These are phyloP conservation scores for Nelumbo lutea DNA, from an alignment of 164 flowering plant species.

Conservation along the genomic window DNA sequence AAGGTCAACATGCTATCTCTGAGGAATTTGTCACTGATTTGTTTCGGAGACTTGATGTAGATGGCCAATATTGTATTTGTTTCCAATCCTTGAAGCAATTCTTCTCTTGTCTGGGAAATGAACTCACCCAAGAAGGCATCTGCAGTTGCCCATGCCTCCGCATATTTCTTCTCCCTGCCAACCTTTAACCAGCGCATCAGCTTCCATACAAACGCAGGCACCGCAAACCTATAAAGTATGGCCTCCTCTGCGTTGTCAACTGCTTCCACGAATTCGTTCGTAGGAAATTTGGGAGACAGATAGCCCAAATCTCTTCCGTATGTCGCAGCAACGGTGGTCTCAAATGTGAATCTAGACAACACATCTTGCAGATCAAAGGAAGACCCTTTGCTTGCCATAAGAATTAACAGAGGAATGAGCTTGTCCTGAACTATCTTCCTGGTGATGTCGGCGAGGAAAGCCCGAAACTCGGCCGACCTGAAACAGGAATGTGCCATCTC, in stretches of 20 bases:
- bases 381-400: neutral
- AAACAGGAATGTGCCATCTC: slow-evolving; percentile 5
- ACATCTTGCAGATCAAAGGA: slow-evolving; percentile 36
- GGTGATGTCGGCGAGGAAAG: neutral
- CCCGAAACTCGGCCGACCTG: neutral
- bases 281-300: slow-evolving; percentile 8
- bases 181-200: slow-evolving; percentile 22
- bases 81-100: neutral
- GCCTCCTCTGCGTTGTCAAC: slow-evolving; percentile 28
- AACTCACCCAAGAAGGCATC: slow-evolving; percentile 9
- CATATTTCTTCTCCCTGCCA: slow-evolving; percentile 20
- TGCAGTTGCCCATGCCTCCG: slow-evolving; percentile 7
- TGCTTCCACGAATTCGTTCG: slow-evolving; percentile 28
- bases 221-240: slow-evolving; percentile 18
- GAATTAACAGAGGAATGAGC: slow-evolving; percentile 19
- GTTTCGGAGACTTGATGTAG: neutral
- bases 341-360: slow-evolving; percentile 34
- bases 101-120: slow-evolving; percentile 7
- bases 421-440: slow-evolving; percentile 18
- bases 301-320: slow-evolving; percentile 13
- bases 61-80: slow-evolving; percentile 18
- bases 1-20: slow-evolving; percentile 26
- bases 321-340: slow-evolving; percentile 18
- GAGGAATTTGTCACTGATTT: slow-evolving; percentile 19
- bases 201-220: slow-evolving; percentile 36